Conservation (phyloP, 163 green algal genomes). For the Volvox carteri region DNA sequence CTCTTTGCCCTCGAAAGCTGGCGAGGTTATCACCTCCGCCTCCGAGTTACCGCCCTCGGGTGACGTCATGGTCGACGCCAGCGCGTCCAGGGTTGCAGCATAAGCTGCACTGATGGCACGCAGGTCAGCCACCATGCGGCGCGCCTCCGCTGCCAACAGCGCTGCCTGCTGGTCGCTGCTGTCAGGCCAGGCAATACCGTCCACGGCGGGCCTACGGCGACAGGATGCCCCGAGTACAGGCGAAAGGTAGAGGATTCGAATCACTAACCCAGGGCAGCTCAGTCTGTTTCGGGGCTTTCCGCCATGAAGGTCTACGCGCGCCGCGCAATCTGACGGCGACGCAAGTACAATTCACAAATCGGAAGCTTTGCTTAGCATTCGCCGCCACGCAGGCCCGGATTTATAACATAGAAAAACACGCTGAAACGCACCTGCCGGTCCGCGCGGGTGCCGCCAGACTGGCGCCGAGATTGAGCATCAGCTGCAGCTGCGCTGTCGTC, state of each 20-base stretch:
- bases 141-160: slow-evolving; percentile 15
- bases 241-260: too few species aligned
- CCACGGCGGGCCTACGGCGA: slow-evolving; percentile 44
- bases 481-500: slow-evolving; percentile 62
- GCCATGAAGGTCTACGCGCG: too few species aligned
- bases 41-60: neutral
- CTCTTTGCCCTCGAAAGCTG: neutral
- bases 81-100: neutral
- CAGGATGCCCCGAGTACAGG: too few species aligned
- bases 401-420: too few species aligned
- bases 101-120: slow-evolving; percentile 12
- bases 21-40: neutral
- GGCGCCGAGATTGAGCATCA: slow-evolving; percentile 60
- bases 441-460: slow-evolving; percentile 56
- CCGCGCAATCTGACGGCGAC: too few species aligned
- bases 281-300: too few species aligned
- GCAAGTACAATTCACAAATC: too few species aligned
- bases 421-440: slow-evolving; percentile 28
- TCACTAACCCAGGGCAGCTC: too few species aligned
- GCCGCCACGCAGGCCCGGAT: too few species aligned
- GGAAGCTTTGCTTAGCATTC: too few species aligned
- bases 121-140: slow-evolving; percentile 40
- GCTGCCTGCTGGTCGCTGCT: slow-evolving; percentile 50
- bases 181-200: slow-evolving; percentile 41
- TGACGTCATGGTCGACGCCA: neutral